Percentiles rank a stretch among this genome's conserved stretches.
Conservation (phyloP, 306 rosid species). For the Ormosia emarginata region DNA sequence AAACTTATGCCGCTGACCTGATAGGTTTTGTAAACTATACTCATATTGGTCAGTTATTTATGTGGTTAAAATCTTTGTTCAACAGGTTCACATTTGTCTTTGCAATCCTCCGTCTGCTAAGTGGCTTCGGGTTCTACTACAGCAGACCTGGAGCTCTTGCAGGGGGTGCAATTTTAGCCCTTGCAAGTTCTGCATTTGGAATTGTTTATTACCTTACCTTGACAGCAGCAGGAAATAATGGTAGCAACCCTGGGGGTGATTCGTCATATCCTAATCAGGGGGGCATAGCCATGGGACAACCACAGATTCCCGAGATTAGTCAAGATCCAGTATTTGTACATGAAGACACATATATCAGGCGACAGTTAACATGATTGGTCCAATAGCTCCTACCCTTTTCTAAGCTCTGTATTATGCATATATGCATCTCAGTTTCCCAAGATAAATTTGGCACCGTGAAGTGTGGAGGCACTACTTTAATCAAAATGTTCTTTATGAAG, state of each 20-base stretch:
- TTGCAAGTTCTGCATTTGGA: constrained; percentile 46
- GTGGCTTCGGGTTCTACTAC: neutral
- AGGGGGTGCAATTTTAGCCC: constrained; percentile 41
- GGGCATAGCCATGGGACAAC: constrained; percentile 65
- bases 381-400: too few species aligned
- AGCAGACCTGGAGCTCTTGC: constrained; percentile 34
- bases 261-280: constrained; percentile 32
- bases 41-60: neutral
- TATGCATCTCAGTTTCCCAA: too few species aligned
- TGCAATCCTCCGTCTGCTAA: constrained; percentile 46
- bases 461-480: too few species aligned
- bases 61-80: neutral
- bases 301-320: constrained; percentile 44
- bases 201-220: constrained; percentile 37
- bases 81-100: constrained; percentile 52
- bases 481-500: too few species aligned
- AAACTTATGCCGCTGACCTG: too few species aligned
- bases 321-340: constrained; percentile 65
- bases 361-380: constrained; percentile 51
- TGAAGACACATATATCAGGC: constrained; percentile 63
- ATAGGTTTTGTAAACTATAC: neutral
- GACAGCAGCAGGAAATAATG: constrained; percentile 25
- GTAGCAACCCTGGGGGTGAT: neutral
- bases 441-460: too few species aligned
- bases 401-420: too few species aligned